phyloP scores from a whole-genome alignment of 768 basidiomycete genomes.

The Trametes punicea region DNA sequence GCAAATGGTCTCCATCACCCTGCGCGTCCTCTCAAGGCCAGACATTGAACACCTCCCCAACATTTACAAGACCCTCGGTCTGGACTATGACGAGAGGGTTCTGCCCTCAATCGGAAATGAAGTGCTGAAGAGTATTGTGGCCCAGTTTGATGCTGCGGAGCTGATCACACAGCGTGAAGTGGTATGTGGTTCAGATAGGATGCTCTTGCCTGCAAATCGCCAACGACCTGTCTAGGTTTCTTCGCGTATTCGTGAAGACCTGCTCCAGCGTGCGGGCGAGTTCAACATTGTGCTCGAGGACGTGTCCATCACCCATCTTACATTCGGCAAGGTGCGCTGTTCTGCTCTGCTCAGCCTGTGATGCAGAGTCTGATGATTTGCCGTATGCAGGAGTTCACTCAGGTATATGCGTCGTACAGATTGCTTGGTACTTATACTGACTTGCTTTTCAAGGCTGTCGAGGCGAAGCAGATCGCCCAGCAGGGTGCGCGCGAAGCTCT shows the following conservation, averaged over 20 bases:
- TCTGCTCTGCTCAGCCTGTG: neutral
- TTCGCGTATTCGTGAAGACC: slow-evolving; percentile 86
- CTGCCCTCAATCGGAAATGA: slow-evolving; percentile 97
- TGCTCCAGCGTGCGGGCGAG: slow-evolving; percentile 90
- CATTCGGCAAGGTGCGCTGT: slow-evolving; percentile 72
- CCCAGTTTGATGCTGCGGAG: slow-evolving; percentile 96
- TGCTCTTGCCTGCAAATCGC: neutral
- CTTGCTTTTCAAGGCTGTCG: slow-evolving; percentile 67
- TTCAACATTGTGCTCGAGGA: slow-evolving; percentile 96
- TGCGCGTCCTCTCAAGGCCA: slow-evolving; percentile 92
- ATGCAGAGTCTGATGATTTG: slow-evolving; percentile 1
- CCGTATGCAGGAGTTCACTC: slow-evolving; percentile 75
- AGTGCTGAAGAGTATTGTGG: slow-evolving; percentile 96
- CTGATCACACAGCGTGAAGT: slow-evolving; percentile 97
- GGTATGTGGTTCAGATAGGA: slow-evolving; percentile 45
- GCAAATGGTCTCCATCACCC: slow-evolving; percentile 97
- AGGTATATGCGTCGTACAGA: slow-evolving; percentile 35
- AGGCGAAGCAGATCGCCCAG: slow-evolving; percentile 99
- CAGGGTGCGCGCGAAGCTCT: slow-evolving; percentile 57
- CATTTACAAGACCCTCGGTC: slow-evolving; percentile 92
- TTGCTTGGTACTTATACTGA: neutral
- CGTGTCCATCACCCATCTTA: slow-evolving; percentile 92
- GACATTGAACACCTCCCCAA: slow-evolving; percentile 83
- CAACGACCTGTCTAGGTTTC: slow-evolving; percentile 55
- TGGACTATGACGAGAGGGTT: slow-evolving; percentile 98